Evolutionary conservation across 176 grass and related monocot species (phyloP).

Genomic region (Guadua angustifolia): DNA sequence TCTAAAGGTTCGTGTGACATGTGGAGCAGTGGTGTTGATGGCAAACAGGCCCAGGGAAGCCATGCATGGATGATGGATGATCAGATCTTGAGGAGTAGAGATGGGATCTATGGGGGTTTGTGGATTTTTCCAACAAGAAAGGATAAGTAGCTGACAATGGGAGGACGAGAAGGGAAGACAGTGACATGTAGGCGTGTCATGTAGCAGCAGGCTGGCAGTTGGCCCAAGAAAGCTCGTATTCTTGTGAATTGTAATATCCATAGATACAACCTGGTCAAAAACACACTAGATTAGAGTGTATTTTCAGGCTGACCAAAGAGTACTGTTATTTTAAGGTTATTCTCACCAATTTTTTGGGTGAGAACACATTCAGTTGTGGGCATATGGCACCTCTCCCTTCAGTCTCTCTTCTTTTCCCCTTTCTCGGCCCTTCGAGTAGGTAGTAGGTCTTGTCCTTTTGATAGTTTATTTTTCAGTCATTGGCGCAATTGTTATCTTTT

Average conservation of each 20-base stretch:
- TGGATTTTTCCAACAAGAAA: conserved; percentile 23
- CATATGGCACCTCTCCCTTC: no score
- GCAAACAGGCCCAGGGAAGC: conserved; percentile 30
- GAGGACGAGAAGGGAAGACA: conserved; percentile 48
- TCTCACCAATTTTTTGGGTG: no score
- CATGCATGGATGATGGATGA: conserved; percentile 55
- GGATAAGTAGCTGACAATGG: conserved; percentile 51
- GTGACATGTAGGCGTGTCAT: conserved; percentile 34
- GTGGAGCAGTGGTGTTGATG: conserved; percentile 26
- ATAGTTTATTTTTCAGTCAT: no score
- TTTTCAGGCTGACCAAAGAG: no score
- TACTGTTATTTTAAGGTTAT: no score
- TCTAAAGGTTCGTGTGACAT: neutral
- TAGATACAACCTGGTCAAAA: conserved; percentile 19
- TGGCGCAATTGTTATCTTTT: no score
- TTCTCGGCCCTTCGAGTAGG: no score
- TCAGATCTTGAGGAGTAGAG: conserved; percentile 35
- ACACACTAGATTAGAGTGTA: neutral
- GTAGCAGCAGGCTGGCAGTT: neutral
- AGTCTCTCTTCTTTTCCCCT: no score
- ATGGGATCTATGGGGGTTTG: conserved; percentile 30
- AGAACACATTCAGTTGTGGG: no score
- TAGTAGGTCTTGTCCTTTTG: no score
- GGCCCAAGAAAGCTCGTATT: conserved; percentile 34
- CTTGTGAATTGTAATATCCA: neutral